These are phyloP conservation scores for Cercospora beticola DNA, from an alignment of 2,329 filamentous ascomycete genomes.

Conservation along the genomic window DNA sequence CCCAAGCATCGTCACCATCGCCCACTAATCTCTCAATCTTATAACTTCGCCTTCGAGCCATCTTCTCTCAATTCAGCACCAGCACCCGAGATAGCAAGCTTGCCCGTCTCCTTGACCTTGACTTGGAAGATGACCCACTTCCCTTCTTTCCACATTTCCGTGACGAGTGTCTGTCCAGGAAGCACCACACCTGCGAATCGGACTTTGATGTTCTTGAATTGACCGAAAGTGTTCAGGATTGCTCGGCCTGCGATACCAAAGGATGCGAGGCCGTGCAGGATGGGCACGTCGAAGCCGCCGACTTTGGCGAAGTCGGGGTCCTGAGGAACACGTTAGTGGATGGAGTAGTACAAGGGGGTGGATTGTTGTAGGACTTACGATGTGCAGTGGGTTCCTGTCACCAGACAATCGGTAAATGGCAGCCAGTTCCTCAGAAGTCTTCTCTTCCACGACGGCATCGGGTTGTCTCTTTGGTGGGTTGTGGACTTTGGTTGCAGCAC, in stretches of 20 bases:
- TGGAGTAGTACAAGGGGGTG: no score
- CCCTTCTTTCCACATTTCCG: constrained; percentile 92
- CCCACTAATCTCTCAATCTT: neutral
- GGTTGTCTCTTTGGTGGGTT: constrained; percentile 72
- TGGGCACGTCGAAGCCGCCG: constrained; percentile 90
- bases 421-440: constrained; percentile 86
- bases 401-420: constrained; percentile 90
- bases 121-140: constrained; percentile 78
- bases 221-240: constrained; percentile 77
- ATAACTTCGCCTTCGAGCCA: constrained; percentile 53
- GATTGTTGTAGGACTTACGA: constrained; percentile 41
- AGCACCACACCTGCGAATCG: constrained; percentile 82
- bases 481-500: constrained; percentile 76
- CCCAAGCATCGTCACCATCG: neutral
- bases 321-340: neutral
- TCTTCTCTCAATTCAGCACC: constrained; percentile 68
- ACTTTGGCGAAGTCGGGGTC: constrained; percentile 93
- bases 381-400: constrained; percentile 93
- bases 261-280: constrained; percentile 94
- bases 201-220: constrained; percentile 89
- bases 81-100: constrained; percentile 77
- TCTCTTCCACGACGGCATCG: constrained; percentile 79
- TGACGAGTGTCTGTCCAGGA: constrained; percentile 84
- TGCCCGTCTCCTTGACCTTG: constrained; percentile 89
- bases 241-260: constrained; percentile 92